These are phyloP conservation scores for Plasmodium berghei DNA, from an alignment of 169 alveolate genomes.

Conservation along the genomic window DNA sequence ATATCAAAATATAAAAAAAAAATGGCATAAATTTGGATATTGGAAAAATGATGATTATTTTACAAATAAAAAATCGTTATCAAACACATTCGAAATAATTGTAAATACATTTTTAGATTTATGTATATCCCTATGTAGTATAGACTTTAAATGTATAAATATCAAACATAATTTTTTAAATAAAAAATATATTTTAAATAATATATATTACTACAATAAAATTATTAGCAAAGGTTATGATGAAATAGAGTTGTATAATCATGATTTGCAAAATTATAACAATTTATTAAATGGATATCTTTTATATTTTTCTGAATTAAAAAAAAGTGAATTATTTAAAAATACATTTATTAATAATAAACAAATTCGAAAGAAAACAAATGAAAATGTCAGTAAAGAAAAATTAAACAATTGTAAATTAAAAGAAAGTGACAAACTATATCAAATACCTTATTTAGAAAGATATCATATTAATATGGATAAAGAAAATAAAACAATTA, in stretches of 20 bases:
- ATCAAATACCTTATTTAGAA: neutral
- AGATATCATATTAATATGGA: neutral
- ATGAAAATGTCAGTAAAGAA: neutral
- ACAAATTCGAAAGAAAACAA: neutral
- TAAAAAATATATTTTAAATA: constrained; percentile 9
- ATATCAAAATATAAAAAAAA: neutral
- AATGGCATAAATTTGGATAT: constrained; percentile 1
- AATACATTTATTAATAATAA: neutral
- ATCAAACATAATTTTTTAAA: constrained; percentile 12
- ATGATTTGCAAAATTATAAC: constrained; percentile 20
- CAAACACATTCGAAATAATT: constrained; percentile 50
- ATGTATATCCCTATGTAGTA: constrained; percentile 64
- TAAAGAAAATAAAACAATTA: neutral
- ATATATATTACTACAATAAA: constrained; percentile 20
- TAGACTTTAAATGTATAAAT: constrained; percentile 21
- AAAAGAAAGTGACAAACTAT: constrained; percentile 18
- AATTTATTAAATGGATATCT: constrained; percentile 23
- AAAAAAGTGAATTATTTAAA: neutral
- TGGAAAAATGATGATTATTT: too few relatives aligned
- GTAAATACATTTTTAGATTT: constrained; percentile 47
- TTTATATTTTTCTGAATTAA: constrained; percentile 40
- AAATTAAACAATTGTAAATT: neutral
- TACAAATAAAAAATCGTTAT: constrained; percentile 4
- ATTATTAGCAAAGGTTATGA: constrained; percentile 15
- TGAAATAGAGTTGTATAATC: neutral